Conservation (phyloP, 768 basidiomycete species). For the Psilocybe cubensis region DNA sequence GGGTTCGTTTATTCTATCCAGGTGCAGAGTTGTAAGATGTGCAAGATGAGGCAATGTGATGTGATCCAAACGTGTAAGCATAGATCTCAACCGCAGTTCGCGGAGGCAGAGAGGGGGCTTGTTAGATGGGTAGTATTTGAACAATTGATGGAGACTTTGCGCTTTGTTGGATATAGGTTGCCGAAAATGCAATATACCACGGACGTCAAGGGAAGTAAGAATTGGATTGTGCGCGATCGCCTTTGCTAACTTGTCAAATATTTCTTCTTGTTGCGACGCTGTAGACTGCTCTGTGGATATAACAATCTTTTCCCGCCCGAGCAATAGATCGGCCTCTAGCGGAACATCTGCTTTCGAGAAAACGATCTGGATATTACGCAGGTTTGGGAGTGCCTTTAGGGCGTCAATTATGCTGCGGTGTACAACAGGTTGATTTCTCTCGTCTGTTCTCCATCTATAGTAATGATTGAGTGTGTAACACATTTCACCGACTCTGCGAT, state of each 20-base stretch:
- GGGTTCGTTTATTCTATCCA: too few relatives aligned
- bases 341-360: neutral
- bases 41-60: too few relatives aligned
- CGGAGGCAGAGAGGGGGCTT: too few relatives aligned
- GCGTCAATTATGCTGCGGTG: neutral
- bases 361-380: neutral
- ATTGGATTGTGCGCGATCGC: neutral
- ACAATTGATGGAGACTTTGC: too few relatives aligned
- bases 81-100: too few relatives aligned
- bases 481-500: neutral
- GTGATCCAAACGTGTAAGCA: too few relatives aligned
- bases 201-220: neutral
- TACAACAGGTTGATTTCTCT: neutral
- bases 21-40: too few relatives aligned
- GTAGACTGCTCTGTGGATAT: neutral
- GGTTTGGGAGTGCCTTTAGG: neutral
- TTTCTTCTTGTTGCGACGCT: neutral
- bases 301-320: neutral
- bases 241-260: neutral
- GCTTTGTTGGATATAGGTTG: too few relatives aligned
- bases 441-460: neutral
- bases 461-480: neutral
- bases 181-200: neutral
- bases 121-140: too few relatives aligned
- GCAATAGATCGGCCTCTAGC: neutral